Percentiles rank a stretch among this genome's conserved stretches.
phyloP scores from a whole-genome alignment of 805 yeast genomes.

The Starmerella davenportii region DNA sequence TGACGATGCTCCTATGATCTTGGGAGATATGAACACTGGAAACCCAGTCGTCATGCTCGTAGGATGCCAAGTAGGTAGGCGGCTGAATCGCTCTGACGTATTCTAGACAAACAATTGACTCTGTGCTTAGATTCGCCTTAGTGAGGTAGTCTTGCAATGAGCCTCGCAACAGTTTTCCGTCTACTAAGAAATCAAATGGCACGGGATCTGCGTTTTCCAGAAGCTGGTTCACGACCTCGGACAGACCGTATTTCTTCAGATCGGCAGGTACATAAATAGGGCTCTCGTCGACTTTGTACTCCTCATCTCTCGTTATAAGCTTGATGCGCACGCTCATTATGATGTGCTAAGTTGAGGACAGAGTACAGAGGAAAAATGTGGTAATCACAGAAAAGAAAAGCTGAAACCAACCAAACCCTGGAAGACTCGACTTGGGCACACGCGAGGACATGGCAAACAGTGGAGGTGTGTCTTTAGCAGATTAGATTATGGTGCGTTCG shows the following conservation, averaged over 20 bases:
- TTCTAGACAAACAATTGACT: conserved; percentile 61
- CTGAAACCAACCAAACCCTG: too few relatives aligned
- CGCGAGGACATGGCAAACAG: too few relatives aligned
- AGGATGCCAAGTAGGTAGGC: conserved; percentile 79
- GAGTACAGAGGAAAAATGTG: too few relatives aligned
- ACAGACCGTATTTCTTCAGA: conserved; percentile 75
- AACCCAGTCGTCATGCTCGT: conserved; percentile 89
- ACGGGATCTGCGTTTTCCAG: conserved; percentile 41
- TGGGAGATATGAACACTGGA: conserved; percentile 44
- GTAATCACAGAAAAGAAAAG: too few relatives aligned
- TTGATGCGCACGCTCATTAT: conserved; percentile 29
- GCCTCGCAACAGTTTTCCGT: conserved; percentile 62
- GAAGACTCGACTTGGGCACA: too few relatives aligned
- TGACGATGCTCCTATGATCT: conserved; percentile 39
- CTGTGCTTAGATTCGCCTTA: conserved; percentile 62
- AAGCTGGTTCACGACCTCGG: conserved; percentile 88
- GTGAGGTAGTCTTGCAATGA: conserved; percentile 66
- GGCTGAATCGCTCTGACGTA: conserved; percentile 87
- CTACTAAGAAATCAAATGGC: conserved; percentile 84
- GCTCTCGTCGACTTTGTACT: conserved; percentile 53
- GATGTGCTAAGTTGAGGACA: too few relatives aligned
- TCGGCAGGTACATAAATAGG: conserved; percentile 79
- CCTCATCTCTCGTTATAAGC: conserved; percentile 59
- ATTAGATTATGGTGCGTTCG: too few relatives aligned
- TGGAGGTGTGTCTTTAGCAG: too few relatives aligned